Conservation (phyloP, 345 rosid species). For the Eucalyptus rudis region DNA sequence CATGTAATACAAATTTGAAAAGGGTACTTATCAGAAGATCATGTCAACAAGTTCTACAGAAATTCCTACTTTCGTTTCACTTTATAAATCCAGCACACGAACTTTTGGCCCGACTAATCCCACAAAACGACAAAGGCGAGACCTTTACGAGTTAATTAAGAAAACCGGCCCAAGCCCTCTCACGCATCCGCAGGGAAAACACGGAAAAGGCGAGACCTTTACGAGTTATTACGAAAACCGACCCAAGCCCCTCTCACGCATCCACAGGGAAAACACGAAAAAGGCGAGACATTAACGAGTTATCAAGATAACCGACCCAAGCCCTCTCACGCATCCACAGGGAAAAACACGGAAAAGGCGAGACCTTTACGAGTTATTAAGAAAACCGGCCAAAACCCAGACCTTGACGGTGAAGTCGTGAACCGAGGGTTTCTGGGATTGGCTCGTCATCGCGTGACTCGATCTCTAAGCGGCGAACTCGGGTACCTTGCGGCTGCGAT, state of each 20-base stretch:
- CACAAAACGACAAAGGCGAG: neutral
- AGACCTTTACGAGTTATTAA: neutral
- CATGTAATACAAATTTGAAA: neutral
- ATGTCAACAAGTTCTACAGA: neutral
- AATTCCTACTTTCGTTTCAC: neutral
- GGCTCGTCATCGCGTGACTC: constrained; percentile 34
- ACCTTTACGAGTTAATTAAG: neutral
- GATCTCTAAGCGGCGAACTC: neutral
- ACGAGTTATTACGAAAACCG: too few relatives aligned
- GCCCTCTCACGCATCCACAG: neutral
- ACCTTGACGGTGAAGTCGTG: constrained; percentile 90
- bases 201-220: neutral
- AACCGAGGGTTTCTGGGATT: constrained; percentile 31
- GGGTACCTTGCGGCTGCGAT: neutral
- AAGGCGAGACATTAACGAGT: neutral
- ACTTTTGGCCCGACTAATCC: neutral
- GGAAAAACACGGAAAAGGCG: neutral
- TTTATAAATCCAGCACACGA: neutral
- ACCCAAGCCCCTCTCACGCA: neutral
- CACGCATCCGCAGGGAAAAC: neutral
- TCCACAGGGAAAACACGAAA: neutral
- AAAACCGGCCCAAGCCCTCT: neutral
- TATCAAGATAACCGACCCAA: neutral
- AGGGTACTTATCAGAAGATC: neutral
- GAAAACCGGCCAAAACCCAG: neutral